Base-by-base conservation (phyloP, 192 early-diverging fungal genomes). In the Umbelopsis sp. region DNA sequence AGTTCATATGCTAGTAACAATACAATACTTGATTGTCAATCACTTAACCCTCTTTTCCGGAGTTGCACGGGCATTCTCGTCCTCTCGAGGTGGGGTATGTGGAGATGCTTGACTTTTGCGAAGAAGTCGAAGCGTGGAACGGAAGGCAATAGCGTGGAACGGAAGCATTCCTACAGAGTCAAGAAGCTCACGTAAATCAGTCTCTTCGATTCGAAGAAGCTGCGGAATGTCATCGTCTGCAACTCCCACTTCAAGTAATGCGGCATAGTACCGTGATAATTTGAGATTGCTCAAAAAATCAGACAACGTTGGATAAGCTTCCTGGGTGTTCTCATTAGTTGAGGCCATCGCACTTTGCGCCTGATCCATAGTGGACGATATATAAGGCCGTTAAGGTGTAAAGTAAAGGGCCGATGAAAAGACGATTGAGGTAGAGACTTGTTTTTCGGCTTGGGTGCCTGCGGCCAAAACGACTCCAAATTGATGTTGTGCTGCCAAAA, bases 111-210 rank as follows among this genome's bases (percentile, higher is more conserved):
- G 78, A 20, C 68, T 62, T 38, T 79, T 76, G 31, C 77, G 70
- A 26, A 83, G 71, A 71, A 81, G 80, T 10, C 86, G 81, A 8
- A 87, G 62, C 8, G 77, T 77, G n/a, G 71, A 80, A 62, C 81
- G 80, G 47, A 87, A 84, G 17, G 79, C 79, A n/a, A 79, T 70
- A 1, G 76, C 79, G 77, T 87, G 86, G 65, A 87, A 86, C 22
- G 84, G 84, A 25, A 81, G 75, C 83, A 87, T 84, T 0, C 75
- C 70, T 2, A 87, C 72, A 12, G 76, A 77, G 8, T 75, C 65
- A 43, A 84, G 66, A 24, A 87, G 75, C 67, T 81, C 83, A 68
- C 74, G 80, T 49, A 87, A 54, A 25, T 85, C 86, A n/a, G 77
- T 74, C 6, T 87, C 86, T 43, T 82, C 83, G 71, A 87, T 80